A percentile compares a stretch with the other conserved stretches of the same genome.
These are phyloP conservation scores for Senecio squalidus DNA, from an alignment of 140 eudicot genomes.

Conservation along the genomic window DNA sequence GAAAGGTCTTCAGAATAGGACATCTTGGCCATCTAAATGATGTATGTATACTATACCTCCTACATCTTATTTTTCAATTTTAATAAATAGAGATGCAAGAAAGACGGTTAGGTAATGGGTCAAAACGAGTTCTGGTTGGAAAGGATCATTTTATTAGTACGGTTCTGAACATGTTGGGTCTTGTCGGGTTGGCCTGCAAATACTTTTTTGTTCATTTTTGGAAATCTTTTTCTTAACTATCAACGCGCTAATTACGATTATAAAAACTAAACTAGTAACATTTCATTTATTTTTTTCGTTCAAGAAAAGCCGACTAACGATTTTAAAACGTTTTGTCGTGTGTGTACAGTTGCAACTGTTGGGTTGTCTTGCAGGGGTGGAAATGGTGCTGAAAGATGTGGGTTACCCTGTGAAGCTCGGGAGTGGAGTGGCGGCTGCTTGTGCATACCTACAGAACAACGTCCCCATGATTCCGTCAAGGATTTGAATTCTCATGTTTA, in stretches of 20 bases:
- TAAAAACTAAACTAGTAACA: too few species aligned
- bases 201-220: neutral
- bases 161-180: too few species aligned
- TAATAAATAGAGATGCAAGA: neutral
- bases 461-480: slow-evolving; percentile 84
- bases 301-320: too few species aligned
- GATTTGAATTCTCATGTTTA: slow-evolving; percentile 48
- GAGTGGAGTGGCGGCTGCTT: slow-evolving; percentile 95
- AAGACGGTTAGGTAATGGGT: neutral
- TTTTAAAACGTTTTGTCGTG: too few species aligned
- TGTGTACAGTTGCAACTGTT: slow-evolving; percentile 91
- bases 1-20: slow-evolving; percentile 96
- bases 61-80: neutral
- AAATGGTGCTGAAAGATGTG: slow-evolving; percentile 94
- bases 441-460: slow-evolving; percentile 69
- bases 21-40: slow-evolving; percentile 97
- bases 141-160: too few species aligned
- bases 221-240: neutral
- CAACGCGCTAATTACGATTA: neutral
- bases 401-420: slow-evolving; percentile 97
- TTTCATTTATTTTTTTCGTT: neutral
- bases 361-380: slow-evolving; percentile 98
- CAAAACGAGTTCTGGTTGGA: neutral
- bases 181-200: neutral
- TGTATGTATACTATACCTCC: slow-evolving; percentile 35